Evolutionary conservation across 208 protist genomes (phyloP), one percentile per base, ranked within the genome.

Genomic region (Trichomonas tenax): DNA sequence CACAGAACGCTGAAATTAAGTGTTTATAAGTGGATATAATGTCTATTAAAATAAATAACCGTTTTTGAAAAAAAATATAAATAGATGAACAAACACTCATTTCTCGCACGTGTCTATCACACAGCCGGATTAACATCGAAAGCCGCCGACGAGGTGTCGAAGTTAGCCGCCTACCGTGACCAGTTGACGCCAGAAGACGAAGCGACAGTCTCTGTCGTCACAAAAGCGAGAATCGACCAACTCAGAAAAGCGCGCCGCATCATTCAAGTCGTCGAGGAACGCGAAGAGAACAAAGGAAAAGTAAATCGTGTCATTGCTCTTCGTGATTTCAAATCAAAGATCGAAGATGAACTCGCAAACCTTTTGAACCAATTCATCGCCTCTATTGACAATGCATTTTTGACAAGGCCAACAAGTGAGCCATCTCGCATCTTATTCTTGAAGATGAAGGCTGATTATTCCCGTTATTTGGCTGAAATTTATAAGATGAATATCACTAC

Each of bases 401-500:
- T 93, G 4, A 23, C n/a, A 34, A 23, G 46, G n/a, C 86, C 86
- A 51, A 93, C 86, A 93, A 93, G 86, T 17, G 86, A 93, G 46
- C 86, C 86, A 93, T 48, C 86, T 38, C 86, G 86, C 15, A 93
- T 93, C 51, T 41, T 93, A 51, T 93, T 93, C 45, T 58, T 93
- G 17, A 93, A 93, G 31, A 93, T 93, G 86, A 93, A 93, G 44
- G 86, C 86, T 21, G 86, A 93, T 51, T 93, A 93, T 36, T 93
- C 40, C 10, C 11, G 86, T 40, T 93, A 93, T 93, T 51, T 93
- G 10, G 86, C 86, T 9, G 86, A 93, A 51, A 93, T 93, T 51
- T 23, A 48, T 0, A 48, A 44, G 26, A 93, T 93, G 86, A 41
- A 93, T 34, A 41, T 93, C 26, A 4, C 6, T 38, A 10, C 31